Base-by-base conservation (phyloP, 768 basidiomycete genomes). In the Flagelloscypha sp. region DNA sequence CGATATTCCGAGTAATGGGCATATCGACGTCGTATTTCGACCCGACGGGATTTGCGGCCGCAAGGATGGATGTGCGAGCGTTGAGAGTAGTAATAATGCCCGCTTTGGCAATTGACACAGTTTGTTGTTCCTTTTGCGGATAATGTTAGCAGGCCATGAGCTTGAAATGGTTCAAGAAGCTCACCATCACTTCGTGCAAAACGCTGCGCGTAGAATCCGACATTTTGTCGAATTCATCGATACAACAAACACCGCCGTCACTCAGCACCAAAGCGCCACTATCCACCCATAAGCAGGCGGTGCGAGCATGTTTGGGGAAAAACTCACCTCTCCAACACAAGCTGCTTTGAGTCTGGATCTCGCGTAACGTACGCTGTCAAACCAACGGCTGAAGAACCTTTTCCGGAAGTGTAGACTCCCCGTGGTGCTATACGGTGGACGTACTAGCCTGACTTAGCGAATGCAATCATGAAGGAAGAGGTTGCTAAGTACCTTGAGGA, bases 221-320 rank as follows among this genome's bases (percentile, higher is more conserved):
- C 95, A 99, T 99, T 59, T 99, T 99, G 63, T 99, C 95, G 48
- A 99, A 98, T 59, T 98, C 94, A 48, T 98, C 94, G 46, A 98
- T 98, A 53, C 94, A 98, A 55, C 92, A 97, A 4, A 97, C 90
- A 55, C 93, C 94, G 1, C 94, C 94, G 46, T 97, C 94, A 53
- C 85, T 88, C 41, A 97, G 61, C 2, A 95, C 93, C 8, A 97
- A 76, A 0, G 93, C 93, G 42, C 93, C 93, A 63, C 90, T 89
- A 45, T 9, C 35, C 34, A 18, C 38, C 6, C 15, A 21, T 45
- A 11, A 42, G 34, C 32, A 13, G 31, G 23, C 31, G 15, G 45
- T 15, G 6, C 2, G 35, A 18, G 10, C 19, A 8, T 13, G 19
- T 24, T 11, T 19, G 17, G n/a, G 11, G 6, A 18, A 0, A 15